Percentiles rank a stretch among this genome's conserved stretches.
These are phyloP conservation scores for Mortierella sp. DNA, from an alignment of 371 early-diverging fungal genomes.

Conservation along the genomic window DNA sequence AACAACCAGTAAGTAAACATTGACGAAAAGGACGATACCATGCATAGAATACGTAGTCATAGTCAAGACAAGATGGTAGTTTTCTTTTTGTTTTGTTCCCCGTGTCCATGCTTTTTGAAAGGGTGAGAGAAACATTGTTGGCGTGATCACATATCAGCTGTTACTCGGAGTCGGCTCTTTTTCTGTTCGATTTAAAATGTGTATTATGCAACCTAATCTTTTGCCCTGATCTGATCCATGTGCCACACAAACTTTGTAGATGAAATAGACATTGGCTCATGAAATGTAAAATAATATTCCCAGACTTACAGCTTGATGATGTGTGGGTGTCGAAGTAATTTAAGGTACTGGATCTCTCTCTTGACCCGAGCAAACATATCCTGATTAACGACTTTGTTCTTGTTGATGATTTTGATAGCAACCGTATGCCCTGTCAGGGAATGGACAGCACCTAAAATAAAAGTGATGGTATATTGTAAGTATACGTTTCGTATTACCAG, in stretches of 20 bases:
- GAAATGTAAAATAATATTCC: neutral
- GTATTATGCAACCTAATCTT: neutral
- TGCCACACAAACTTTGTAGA: neutral
- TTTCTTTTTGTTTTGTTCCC: too few species aligned
- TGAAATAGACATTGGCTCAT: neutral
- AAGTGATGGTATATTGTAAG: neutral
- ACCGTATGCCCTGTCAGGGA: slow-evolving; percentile 93
- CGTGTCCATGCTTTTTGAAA: neutral
- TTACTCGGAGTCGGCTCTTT: slow-evolving; percentile 9
- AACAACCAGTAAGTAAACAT: neutral
- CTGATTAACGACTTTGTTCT: slow-evolving; percentile 89
- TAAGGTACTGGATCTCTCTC: slow-evolving; percentile 97
- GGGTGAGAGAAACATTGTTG: neutral
- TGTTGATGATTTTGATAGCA: slow-evolving; percentile 96
- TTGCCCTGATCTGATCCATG: slow-evolving; percentile 12
- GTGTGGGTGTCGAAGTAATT: slow-evolving; percentile 95
- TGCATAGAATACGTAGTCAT: too few species aligned
- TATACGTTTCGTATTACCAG: neutral
- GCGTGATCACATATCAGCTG: slow-evolving; percentile 35
- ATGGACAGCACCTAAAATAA: slow-evolving; percentile 91
- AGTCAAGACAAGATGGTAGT: neutral
- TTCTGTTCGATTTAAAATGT: neutral
- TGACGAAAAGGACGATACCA: neutral
- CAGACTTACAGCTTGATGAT: slow-evolving; percentile 93
- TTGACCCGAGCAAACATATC: slow-evolving; percentile 95